These are phyloP conservation scores for Chrysophaeum taylorii DNA, from an alignment of 352 stramenopile species.

Conservation along the genomic window DNA sequence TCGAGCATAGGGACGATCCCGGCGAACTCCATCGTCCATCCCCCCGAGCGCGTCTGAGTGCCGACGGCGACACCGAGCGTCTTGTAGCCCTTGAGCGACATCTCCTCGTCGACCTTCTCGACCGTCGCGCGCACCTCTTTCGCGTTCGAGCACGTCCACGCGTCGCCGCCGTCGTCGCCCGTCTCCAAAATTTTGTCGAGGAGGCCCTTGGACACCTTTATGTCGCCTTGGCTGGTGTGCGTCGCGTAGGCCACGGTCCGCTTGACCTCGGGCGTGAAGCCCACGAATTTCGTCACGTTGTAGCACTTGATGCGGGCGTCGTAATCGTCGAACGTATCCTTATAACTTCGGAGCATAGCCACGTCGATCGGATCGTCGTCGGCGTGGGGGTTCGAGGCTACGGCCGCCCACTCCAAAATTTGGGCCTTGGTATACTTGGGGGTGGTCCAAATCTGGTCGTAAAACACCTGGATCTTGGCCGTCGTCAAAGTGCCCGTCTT, in stretches of 20 bases:
- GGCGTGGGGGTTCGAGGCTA: constrained; percentile 63
- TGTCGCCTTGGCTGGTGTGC: constrained; percentile 59
- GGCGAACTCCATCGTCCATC: constrained; percentile 72
- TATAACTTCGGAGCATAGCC: constrained; percentile 31
- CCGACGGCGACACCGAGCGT: constrained; percentile 31
- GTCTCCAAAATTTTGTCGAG: constrained; percentile 80
- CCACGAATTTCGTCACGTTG: constrained; percentile 21
- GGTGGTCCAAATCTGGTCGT: constrained; percentile 72
- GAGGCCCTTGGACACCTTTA: constrained; percentile 85
- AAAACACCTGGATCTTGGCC: constrained; percentile 84
- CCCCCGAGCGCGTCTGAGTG: constrained; percentile 23
- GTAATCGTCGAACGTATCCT: not conserved
- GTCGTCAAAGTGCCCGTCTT: constrained; percentile 87
- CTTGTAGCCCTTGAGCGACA: constrained; percentile 30
- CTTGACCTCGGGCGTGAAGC: constrained; percentile 50
- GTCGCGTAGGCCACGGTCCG: constrained; percentile 77
- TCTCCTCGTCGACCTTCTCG: not conserved
- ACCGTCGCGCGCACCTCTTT: not conserved
- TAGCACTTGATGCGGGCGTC: not conserved
- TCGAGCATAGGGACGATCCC: constrained; percentile 86
- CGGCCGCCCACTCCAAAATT: constrained; percentile 71
- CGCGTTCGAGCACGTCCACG: constrained; percentile 29
- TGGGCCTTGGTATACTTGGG: constrained; percentile 62
- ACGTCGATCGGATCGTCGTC: constrained; percentile 52
- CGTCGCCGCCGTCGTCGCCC: constrained; percentile 35